Conservation (phyloP, 1,139 yeast genomes). For the Wickerhamiella pararugosa region DNA sequence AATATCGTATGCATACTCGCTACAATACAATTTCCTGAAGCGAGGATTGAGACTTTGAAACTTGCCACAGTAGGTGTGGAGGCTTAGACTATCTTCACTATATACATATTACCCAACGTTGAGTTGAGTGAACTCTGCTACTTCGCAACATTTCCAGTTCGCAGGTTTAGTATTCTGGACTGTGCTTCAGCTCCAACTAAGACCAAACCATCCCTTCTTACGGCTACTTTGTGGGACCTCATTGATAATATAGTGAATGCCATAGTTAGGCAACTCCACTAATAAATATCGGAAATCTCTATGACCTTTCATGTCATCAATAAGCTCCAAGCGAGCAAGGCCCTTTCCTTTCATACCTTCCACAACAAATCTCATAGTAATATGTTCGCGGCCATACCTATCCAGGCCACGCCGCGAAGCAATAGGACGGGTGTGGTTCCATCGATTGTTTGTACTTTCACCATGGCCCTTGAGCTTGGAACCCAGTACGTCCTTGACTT, state of each 20-base stretch:
- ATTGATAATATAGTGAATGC: conserved; percentile 56
- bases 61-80: too few relatives aligned
- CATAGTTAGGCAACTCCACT: conserved; percentile 58
- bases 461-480: conserved; percentile 73
- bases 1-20: too few relatives aligned
- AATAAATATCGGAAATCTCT: conserved; percentile 64
- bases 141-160: too few relatives aligned
- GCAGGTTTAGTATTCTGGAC: too few relatives aligned
- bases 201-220: too few relatives aligned
- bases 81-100: too few relatives aligned
- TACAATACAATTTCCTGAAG: too few relatives aligned
- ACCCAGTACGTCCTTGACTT: conserved; percentile 43
- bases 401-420: conserved; percentile 37
- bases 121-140: too few relatives aligned
- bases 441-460: conserved; percentile 48
- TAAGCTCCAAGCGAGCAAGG: conserved; percentile 62
- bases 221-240: conserved; percentile 18
- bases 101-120: too few relatives aligned
- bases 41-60: too few relatives aligned
- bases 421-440: conserved; percentile 83
- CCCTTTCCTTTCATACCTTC: conserved; percentile 51
- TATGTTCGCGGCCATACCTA: conserved; percentile 62
- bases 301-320: conserved; percentile 32
- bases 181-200: too few relatives aligned
- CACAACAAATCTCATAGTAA: conserved; percentile 75